Base-by-base conservation (phyloP, 2,329 filamentous ascomycete genomes). In the Metarhizium album region DNA sequence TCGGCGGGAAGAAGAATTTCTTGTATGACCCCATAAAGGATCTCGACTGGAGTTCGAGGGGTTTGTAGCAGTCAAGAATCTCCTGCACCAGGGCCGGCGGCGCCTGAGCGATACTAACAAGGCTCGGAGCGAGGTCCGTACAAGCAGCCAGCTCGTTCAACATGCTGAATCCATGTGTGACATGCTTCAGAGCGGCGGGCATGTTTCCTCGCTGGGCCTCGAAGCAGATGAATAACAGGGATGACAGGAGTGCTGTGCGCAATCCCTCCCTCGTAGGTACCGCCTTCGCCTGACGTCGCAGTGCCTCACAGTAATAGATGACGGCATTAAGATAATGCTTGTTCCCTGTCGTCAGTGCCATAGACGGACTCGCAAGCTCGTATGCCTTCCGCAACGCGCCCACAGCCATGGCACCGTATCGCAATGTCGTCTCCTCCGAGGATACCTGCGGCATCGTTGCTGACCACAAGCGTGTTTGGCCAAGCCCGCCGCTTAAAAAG, bases 161-260 rank as follows among this genome's bases (percentile, higher is more conserved):
- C 65, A 70, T 68, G 29, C 62, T 67, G 46, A 71, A 70, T 37
- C 69, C 69, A 33, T 70, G 65, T 1, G 60, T 67, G 42, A 71
- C 59, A 47, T 71, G 69, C 50, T 70, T 69, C 3, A 71, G 61
- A 4, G 69, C 68, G 2, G 66, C 67, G 1, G 68, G 62, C 49
- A 65, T 61, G 13, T 71, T 70, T 2, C 68, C 69, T 4, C 69
- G 58, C 52, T 69, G 67, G 2, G 67, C 57, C 45, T 71, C 69
- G 33, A 71, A 71, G 50, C 68, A 70, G 38, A 71, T 67, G 40
- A 71, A 71, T 0, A 71, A 53, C 3, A 71, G 57, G 0, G 69
- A 71, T 1, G 69, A 62, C 6, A 71, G 52, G 48, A 71, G 55
- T 0, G 69, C 68, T 2, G 69, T 70, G 11, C 67, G 60, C 4